Base-by-base conservation (phyloP, 176 grass and related monocot genomes). In the Lolium rigidum region DNA sequence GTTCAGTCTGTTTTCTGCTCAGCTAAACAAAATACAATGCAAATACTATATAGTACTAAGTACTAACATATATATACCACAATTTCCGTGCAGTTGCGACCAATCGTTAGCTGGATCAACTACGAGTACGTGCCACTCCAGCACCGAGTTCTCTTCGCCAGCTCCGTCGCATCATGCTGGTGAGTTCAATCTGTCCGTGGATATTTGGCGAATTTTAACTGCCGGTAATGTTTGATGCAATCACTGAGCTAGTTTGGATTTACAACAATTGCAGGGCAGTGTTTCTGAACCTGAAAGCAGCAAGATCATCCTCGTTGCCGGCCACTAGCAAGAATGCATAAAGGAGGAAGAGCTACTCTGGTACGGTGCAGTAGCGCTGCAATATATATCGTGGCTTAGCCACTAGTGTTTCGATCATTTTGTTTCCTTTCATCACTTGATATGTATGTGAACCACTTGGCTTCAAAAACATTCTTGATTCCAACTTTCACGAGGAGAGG, bases 61-160 rank as follows among this genome's bases (percentile, higher is more conserved):
- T 35, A 35, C 31, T 43, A 10, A 11, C 1, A 8, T 70, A 17
- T 37, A 9, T 17, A 37, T 43, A 38, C 84, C 83, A 1, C 15
- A 31, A 65, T 44, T 47, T 18, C 9, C 18, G 5, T 91, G 70
- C 85, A 97, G 94, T 90, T 97, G 77, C 94, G 94, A 90, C 94
- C 94, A 51, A 87, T 94, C 60, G 90, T 94, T 61, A 87, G 84
- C 63, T 94, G 94, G 94, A 87, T 97, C 76, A 97, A 97, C 82
- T 94, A 97, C 59, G 88, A 94, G 54, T 94, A 97, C 43, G 87
- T 94, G 84, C 94, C 92, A 22, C 92, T 97, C 54, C 92, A 97
- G 81, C 85, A 94, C 46, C 94, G 94, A 76, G 94, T 97, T 82
- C 87, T 97, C 56, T 97, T 94, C 80, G 83, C 87, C 67, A 97